A percentile compares a stretch with the other conserved stretches of the same genome.
These are phyloP conservation scores for Panicum virgatum DNA, from an alignment of 202 grass and related monocot genomes.

Conservation along the genomic window DNA sequence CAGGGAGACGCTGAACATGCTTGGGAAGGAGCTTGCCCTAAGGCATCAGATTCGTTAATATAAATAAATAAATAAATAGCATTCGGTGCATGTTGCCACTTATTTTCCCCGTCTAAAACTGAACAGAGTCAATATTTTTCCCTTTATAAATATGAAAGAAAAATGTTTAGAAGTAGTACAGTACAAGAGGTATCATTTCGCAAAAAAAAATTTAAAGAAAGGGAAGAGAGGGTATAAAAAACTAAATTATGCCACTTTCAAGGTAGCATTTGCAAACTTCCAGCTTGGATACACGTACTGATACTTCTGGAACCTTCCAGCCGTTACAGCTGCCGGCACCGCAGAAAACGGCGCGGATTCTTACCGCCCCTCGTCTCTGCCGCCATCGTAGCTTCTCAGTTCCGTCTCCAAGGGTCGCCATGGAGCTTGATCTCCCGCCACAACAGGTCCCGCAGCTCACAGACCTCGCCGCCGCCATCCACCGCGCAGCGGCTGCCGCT, in stretches of 20 bases:
- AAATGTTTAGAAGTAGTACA: background rate
- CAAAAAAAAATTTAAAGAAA: too few species aligned
- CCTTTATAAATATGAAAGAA: too few species aligned
- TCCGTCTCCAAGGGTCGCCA: background rate
- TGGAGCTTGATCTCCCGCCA: constrained; percentile 41
- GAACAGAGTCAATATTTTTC: too few species aligned
- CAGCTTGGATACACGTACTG: background rate
- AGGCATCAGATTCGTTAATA: background rate
- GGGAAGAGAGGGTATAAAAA: too few species aligned
- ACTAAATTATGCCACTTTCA: background rate
- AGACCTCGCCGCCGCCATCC: constrained; percentile 28
- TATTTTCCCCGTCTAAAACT: background rate
- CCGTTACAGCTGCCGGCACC: constrained; percentile 10
- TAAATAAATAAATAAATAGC: too few species aligned
- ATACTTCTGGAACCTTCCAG: constrained; percentile 35
- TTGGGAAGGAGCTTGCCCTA: too few species aligned
- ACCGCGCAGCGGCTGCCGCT: constrained; percentile 34
- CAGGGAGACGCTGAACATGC: constrained; percentile 37
- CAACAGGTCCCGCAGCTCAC: constrained; percentile 19
- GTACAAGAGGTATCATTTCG: too few species aligned
- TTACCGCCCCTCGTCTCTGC: background rate
- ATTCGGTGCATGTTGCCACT: background rate
- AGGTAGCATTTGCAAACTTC: background rate
- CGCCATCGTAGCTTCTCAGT: background rate
- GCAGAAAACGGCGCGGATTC: background rate